phyloP scores from a whole-genome alignment of 805 yeast genomes.

The Cyberlindnera saturnus region DNA sequence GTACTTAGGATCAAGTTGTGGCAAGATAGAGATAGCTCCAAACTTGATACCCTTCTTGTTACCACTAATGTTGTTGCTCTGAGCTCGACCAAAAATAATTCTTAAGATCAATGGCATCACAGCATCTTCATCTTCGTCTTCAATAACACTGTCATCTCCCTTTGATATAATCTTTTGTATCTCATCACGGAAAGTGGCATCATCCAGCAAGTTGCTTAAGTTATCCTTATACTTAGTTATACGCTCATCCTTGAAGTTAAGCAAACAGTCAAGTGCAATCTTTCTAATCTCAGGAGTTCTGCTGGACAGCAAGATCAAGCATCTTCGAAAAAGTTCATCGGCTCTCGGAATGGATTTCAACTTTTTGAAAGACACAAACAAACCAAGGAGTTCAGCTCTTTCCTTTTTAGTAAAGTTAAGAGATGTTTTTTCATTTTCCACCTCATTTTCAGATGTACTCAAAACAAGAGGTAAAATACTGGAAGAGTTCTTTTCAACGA shows the following conservation, averaged over 20 bases:
- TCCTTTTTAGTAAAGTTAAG: slow-evolving; percentile 44
- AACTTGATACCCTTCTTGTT: slow-evolving; percentile 65
- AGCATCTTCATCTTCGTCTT: slow-evolving; percentile 48
- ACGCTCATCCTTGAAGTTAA: slow-evolving; percentile 54
- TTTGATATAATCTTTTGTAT: slow-evolving; percentile 54
- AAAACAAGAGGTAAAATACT: slow-evolving; percentile 55
- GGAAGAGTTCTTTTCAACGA: slow-evolving; percentile 62
- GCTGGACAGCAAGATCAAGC: slow-evolving; percentile 55
- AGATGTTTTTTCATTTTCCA: neutral
- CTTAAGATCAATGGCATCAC: slow-evolving; percentile 72
- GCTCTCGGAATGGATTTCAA: slow-evolving; percentile 49
- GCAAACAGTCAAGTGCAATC: slow-evolving; percentile 61
- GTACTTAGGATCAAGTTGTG: slow-evolving; percentile 46
- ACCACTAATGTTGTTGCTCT: slow-evolving; percentile 59
- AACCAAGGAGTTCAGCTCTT: slow-evolving; percentile 48
- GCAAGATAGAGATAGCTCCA: slow-evolving; percentile 61
- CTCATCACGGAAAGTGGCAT: slow-evolving; percentile 81
- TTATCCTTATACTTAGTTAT: slow-evolving; percentile 68
- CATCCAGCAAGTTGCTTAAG: slow-evolving; percentile 71
- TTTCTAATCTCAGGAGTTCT: slow-evolving; percentile 60
- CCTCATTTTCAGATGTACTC: slow-evolving; percentile 18
- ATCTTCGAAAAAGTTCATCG: slow-evolving; percentile 45
- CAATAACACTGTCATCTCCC: slow-evolving; percentile 47
- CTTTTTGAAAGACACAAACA: slow-evolving; percentile 60
- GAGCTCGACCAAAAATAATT: slow-evolving; percentile 83